phyloP scores from a whole-genome alignment of 2,329 filamentous ascomycete species.

The Pyrenophora tritici-repentis region DNA sequence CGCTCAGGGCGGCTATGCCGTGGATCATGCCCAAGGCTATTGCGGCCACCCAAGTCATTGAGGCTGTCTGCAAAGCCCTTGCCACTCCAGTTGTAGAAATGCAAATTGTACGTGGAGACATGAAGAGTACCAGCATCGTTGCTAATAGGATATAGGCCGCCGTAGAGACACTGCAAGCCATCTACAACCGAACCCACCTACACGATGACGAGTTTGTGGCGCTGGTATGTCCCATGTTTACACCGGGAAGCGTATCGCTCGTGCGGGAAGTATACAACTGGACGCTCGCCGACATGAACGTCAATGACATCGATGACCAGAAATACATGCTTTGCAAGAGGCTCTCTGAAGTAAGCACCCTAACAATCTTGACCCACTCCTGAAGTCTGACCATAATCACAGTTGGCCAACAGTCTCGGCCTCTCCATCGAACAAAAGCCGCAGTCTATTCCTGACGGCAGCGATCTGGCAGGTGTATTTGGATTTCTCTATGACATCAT shows the following conservation, averaged over 20 bases:
- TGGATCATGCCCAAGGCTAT: constrained; percentile 90
- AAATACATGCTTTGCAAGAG: constrained; percentile 94
- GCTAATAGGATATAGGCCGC: constrained; percentile 52
- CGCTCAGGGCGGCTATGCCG: constrained; percentile 77
- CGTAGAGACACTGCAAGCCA: constrained; percentile 79
- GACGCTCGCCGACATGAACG: constrained; percentile 77
- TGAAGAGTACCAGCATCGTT: neutral
- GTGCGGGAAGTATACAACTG: constrained; percentile 77
- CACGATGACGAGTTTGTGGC: constrained; percentile 77
- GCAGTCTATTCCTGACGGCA: constrained; percentile 64
- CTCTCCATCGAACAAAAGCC: constrained; percentile 82
- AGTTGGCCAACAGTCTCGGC: constrained; percentile 85
- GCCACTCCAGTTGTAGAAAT: constrained; percentile 44
- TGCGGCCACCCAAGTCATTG: constrained; percentile 55
- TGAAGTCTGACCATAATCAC: constrained; percentile 22
- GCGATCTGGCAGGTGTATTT: constrained; percentile 76
- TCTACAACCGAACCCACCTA: constrained; percentile 76
- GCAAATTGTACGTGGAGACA: constrained; percentile 37
- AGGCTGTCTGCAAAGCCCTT: constrained; percentile 48
- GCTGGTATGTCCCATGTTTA: constrained; percentile 80
- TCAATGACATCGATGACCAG: constrained; percentile 84
- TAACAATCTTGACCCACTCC: constrained; percentile 1
- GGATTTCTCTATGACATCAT: constrained; percentile 78
- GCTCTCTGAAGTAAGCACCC: constrained; percentile 74
- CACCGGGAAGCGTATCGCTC: constrained; percentile 70